phyloP scores from a whole-genome alignment of 139 green algal genomes.

The Asterochloris erici region DNA sequence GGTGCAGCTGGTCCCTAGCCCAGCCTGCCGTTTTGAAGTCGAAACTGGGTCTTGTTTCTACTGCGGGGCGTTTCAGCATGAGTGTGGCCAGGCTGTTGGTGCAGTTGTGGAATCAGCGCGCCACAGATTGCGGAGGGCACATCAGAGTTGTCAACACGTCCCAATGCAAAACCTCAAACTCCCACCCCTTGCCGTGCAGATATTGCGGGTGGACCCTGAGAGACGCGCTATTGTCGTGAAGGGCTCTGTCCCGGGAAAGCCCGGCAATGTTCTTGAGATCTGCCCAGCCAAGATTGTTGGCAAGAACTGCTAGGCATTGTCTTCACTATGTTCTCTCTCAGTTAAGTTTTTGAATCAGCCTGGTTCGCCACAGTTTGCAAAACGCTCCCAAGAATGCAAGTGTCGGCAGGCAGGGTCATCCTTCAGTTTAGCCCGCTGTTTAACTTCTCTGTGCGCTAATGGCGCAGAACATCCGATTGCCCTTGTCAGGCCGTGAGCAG shows the following conservation, averaged over 20 bases:
- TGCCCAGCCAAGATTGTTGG: conserved; percentile 71
- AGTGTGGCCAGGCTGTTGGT: no score
- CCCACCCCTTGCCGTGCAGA: conserved; percentile 27
- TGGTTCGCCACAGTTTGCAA: conserved; percentile 1
- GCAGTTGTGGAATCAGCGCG: no score
- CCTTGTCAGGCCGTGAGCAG: not conserved
- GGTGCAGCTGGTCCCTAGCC: no score
- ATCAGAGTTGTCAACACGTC: no score
- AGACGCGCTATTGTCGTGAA: conserved; percentile 85
- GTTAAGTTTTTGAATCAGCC: no score
- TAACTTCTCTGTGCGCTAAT: not conserved
- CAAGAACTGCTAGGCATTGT: conserved; percentile 29
- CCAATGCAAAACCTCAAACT: no score
- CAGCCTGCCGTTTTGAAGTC: no score
- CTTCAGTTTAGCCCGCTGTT: not conserved
- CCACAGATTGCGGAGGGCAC: no score
- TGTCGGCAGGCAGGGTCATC: not conserved
- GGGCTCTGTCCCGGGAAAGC: conserved; percentile 92
- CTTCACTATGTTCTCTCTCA: not conserved
- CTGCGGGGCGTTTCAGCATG: no score
- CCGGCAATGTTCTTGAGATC: conserved; percentile 89
- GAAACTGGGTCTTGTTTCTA: no score
- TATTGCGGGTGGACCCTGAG: conserved; percentile 85
- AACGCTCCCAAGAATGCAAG: not conserved
- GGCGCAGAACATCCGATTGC: not conserved